Percentiles rank a stretch among this genome's conserved stretches.
Evolutionary conservation across 1,139 yeast species (phyloP).

Genomic region (Debaryomyces sp.): DNA sequence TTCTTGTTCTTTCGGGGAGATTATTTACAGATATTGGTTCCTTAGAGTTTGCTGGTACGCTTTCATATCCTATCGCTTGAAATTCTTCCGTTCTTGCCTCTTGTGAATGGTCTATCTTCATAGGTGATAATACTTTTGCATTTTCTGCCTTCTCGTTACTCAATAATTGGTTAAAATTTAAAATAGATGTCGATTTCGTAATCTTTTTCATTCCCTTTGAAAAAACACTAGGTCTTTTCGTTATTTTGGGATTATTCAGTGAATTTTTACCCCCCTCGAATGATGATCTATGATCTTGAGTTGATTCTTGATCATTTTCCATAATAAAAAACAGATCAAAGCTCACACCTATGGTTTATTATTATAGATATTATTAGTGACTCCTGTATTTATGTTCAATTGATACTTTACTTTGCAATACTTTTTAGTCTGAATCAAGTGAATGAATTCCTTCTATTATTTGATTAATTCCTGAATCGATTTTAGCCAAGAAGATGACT

Average conservation of each 20-base stretch:
- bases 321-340: background rate
- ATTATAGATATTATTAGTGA: background rate
- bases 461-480: background rate
- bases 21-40: conserved; percentile 36
- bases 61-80: conserved; percentile 40
- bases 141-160: conserved; percentile 1
- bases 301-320: conserved; percentile 4
- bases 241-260: conserved; percentile 5
- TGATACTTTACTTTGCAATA: background rate
- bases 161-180: conserved; percentile 18
- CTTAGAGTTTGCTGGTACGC: conserved; percentile 22
- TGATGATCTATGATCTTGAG: background rate
- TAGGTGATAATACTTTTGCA: background rate
- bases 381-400: background rate
- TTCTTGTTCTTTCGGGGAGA: conserved; percentile 24
- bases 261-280: background rate
- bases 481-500: background rate
- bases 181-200: conserved; percentile 23
- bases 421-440: background rate
- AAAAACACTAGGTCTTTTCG: conserved; percentile 20
- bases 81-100: conserved; percentile 16
- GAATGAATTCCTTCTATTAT: background rate
- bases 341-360: background rate
- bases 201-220: conserved; percentile 25
- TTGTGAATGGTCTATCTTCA: background rate